Conservation (phyloP, 768 basidiomycete species). For the Hygrophorus russula region DNA sequence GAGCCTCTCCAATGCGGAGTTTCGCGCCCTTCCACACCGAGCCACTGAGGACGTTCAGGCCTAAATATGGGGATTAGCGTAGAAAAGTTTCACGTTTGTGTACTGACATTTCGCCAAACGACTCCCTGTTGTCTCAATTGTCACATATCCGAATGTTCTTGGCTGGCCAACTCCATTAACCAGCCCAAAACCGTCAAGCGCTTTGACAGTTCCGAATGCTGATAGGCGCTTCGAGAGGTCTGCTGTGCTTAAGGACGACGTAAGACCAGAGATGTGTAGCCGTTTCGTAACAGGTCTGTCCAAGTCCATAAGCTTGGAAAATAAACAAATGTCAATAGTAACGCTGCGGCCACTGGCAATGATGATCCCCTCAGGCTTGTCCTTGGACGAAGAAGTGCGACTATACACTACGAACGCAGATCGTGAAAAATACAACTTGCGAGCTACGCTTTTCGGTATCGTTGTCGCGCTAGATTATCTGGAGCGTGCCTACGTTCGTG, state of each 20-base stretch:
- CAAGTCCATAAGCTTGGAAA: background rate
- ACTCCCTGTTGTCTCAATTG: slow-evolving; percentile 49
- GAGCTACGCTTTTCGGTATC: slow-evolving; percentile 87
- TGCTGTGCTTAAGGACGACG: slow-evolving; percentile 43
- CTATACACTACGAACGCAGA: slow-evolving; percentile 82
- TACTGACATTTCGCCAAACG: slow-evolving; percentile 56
- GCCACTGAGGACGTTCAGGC: slow-evolving; percentile 67
- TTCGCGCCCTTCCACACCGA: slow-evolving; percentile 85
- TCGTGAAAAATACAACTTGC: slow-evolving; percentile 76
- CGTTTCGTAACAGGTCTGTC: slow-evolving; percentile 38
- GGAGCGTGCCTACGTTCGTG: slow-evolving; percentile 90
- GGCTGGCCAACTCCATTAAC: slow-evolving; percentile 55
- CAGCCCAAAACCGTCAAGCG: slow-evolving; percentile 59
- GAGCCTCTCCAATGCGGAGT: slow-evolving; percentile 75
- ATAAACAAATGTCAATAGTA: background rate
- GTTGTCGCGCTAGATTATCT: slow-evolving; percentile 89
- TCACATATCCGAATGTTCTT: slow-evolving; percentile 64
- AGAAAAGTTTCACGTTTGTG: background rate
- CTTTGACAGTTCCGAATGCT: slow-evolving; percentile 56
- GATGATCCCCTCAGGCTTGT: slow-evolving; percentile 14
- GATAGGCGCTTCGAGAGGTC: slow-evolving; percentile 52
- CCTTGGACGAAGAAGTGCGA: slow-evolving; percentile 87
- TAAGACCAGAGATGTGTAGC: slow-evolving; percentile 58
- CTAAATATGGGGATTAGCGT: slow-evolving; percentile 22
- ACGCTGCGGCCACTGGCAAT: too few relatives aligned